phyloP scores from a whole-genome alignment of 106 monocot genomes.

The Posidonia australis region DNA sequence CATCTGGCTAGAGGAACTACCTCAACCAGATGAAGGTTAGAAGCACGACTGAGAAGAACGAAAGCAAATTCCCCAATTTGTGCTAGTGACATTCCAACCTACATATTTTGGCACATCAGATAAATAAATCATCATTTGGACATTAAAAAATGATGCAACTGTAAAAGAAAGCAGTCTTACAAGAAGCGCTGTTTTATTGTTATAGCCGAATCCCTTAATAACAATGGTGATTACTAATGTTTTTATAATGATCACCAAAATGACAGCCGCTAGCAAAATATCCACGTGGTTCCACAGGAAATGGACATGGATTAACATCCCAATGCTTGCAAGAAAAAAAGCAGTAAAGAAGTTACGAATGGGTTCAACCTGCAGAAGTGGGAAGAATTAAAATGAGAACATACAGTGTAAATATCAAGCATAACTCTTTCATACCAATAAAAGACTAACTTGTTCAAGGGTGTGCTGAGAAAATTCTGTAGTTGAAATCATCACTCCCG shows the following conservation, averaged over 20 bases:
- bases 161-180: conserved; percentile 20
- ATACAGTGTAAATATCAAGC: neutral
- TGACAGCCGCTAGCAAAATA: conserved; percentile 77
- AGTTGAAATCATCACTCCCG: conserved; percentile 94
- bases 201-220: conserved; percentile 85
- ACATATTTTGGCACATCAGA: conserved; percentile 10
- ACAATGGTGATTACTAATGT: conserved; percentile 55
- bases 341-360: conserved; percentile 97
- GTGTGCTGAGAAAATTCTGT: conserved; percentile 94
- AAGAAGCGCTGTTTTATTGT: conserved; percentile 77
- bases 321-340: conserved; percentile 90
- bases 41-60: conserved; percentile 94
- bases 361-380: conserved; percentile 85
- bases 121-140: neutral
- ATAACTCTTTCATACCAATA: neutral
- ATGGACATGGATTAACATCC: conserved; percentile 91
- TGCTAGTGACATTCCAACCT: conserved; percentile 97
- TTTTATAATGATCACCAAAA: conserved; percentile 78
- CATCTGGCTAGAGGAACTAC: conserved; percentile 8
- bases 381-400: neutral
- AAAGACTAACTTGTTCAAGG: conserved; percentile 68
- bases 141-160: neutral
- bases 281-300: conserved; percentile 99
- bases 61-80: conserved; percentile 98
- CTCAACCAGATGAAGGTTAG: conserved; percentile 70